phyloP scores from a whole-genome alignment of 192 early-diverging fungal species.

The Coemansia sp. region DNA sequence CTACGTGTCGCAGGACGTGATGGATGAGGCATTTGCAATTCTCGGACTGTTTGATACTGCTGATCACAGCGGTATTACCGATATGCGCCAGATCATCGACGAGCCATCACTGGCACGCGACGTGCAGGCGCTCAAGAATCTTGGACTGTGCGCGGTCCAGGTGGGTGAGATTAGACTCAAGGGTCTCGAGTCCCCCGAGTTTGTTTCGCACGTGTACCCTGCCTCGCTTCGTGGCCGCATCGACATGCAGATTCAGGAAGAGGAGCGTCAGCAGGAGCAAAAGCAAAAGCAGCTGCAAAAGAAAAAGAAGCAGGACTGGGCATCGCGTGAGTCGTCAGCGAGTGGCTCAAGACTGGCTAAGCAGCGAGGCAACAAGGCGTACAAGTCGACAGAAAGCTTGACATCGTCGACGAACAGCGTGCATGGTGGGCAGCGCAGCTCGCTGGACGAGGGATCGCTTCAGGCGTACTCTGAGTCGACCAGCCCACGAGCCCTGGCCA shows the following conservation, averaged over 20 bases:
- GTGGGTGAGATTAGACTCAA: constrained; percentile 84
- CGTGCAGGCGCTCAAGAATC: constrained; percentile 61
- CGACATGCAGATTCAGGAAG: constrained; percentile 50
- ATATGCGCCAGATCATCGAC: constrained; percentile 55
- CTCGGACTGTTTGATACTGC: constrained; percentile 50
- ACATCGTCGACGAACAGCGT: constrained; percentile 1
- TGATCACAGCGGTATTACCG: constrained; percentile 48
- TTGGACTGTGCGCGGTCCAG: constrained; percentile 68
- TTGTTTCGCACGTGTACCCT: constrained; percentile 69
- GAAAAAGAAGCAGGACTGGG: constrained; percentile 39
- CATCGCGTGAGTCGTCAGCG: constrained; percentile 16
- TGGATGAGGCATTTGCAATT: constrained; percentile 59
- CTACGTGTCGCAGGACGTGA: constrained; percentile 80
- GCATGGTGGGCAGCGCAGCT: constrained; percentile 29
- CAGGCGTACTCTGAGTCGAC: constrained; percentile 27
- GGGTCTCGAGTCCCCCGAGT: constrained; percentile 86
- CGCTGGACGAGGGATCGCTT: constrained; percentile 35
- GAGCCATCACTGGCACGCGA: constrained; percentile 55
- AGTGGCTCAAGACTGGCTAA: constrained; percentile 15
- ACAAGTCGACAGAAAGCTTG: constrained; percentile 18
- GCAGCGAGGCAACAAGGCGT: constrained; percentile 23
- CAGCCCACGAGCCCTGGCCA: constrained; percentile 21
- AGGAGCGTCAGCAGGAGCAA: constrained; percentile 28
- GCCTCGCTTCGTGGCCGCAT: constrained; percentile 50
- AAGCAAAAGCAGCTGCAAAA: constrained; percentile 28